Evolutionary conservation across 2,329 filamentous ascomycete species (phyloP), one percentile per base, ranked within the genome.

Genomic region (Cryoendolithus antarcticus): DNA sequence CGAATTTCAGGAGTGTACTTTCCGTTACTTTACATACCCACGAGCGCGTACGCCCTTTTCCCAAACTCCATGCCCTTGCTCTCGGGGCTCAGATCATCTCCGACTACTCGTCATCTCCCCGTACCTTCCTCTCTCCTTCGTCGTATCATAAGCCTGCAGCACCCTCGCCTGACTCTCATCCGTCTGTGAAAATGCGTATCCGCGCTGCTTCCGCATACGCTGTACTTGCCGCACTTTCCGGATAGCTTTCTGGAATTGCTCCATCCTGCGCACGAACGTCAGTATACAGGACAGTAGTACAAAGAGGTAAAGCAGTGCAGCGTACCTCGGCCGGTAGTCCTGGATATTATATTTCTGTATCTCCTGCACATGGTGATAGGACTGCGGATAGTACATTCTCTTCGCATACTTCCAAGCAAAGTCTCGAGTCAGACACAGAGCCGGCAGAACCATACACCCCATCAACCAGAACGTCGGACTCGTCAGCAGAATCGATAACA

Each of bases 281-380:
- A 19, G 15, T 19, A 19, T 19, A 19, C 15, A 19, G 15, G 15
- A 19, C 15, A 19, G 15, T 19, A 19, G 15, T 19, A 19, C 15
- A 19, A 19, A 19, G 15, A 19, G 15, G 15, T 19, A 19, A 19
- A 19, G 15, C 15, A 19, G 15, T 3, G 15, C 15, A 19, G 15
- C 73, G 51, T 74, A 88, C 84, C 91, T 80, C 45, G 91, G 91
- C 57, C 91, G 74, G 64, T 98, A 98, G 66, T 98, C 91, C 66
- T 98, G 91, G 44, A 98, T 94, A 54, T 98, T 98, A 67, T 96
- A 98, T 66, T 98, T 98, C 63, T 98, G 91, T 52, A 98, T 98
- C 67, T 98, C 91, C 63, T 98, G 91, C 47, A 98, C 91, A 61
- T 98, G 91, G 54, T 98, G 91, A 57, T 98, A 98, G 33, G 85